Conservation (phyloP, 768 basidiomycete genomes). For the Crucibulum laeve region DNA sequence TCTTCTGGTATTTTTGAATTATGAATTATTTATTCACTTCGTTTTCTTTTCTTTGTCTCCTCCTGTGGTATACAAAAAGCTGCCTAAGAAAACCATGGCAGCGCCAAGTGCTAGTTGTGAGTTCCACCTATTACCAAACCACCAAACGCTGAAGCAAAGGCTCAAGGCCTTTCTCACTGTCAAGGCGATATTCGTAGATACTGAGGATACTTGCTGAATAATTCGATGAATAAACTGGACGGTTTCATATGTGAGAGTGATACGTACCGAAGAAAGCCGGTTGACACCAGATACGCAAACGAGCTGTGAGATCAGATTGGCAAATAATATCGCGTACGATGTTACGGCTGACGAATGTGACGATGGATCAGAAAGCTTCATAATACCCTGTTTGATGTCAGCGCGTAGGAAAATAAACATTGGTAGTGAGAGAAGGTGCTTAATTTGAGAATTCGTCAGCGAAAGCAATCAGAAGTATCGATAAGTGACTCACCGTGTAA, state of each 20-base stretch:
- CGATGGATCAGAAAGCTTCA: conserved; percentile 36
- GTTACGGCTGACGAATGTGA: conserved; percentile 24
- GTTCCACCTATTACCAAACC: conserved; percentile 76
- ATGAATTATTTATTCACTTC: background rate
- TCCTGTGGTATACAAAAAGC: conserved; percentile 49
- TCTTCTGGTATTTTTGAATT: no score
- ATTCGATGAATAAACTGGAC: background rate
- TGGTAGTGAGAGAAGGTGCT: conserved; percentile 82
- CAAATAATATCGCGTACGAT: conserved; percentile 53
- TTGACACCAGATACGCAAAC: conserved; percentile 85
- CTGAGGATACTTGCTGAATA: conserved; percentile 64
- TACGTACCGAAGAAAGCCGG: conserved; percentile 67
- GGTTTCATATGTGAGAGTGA: conserved; percentile 4
- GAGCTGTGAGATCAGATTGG: conserved; percentile 70
- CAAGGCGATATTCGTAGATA: conserved; percentile 77
- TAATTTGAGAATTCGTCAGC: background rate
- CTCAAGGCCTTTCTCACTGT: conserved; percentile 80
- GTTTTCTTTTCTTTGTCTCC: conserved; percentile 15
- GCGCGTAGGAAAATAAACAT: conserved; percentile 60
- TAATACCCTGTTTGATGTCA: conserved; percentile 52
- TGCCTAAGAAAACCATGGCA: conserved; percentile 69
- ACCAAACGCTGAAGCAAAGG: conserved; percentile 80
- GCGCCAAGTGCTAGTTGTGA: conserved; percentile 61
- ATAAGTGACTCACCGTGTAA: conserved; percentile 53
- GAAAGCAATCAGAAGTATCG: background rate